These are phyloP conservation scores for Lavandula angustifolia DNA, from an alignment of 257 asterid species.

Conservation along the genomic window DNA sequence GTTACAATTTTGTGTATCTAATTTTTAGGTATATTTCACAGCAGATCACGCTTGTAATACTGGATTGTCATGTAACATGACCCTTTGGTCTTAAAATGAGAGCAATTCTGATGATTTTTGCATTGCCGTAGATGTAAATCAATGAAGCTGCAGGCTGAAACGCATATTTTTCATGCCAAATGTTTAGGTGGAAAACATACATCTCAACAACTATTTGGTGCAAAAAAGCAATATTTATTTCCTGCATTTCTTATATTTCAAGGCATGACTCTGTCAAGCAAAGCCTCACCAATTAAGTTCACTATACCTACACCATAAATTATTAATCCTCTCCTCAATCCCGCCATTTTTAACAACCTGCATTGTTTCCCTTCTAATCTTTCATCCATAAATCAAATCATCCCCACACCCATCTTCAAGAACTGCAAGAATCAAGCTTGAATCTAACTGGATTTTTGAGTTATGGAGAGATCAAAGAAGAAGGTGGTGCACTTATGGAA, in stretches of 20 bases:
- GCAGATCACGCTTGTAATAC: not conserved
- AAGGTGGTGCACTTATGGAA: constrained; percentile 64
- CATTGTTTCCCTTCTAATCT: constrained; percentile 8
- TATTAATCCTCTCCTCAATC: constrained; percentile 33
- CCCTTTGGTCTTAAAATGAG: too few species aligned
- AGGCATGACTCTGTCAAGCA: constrained; percentile 53
- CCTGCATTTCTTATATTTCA: constrained; percentile 57
- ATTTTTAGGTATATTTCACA: too few species aligned
- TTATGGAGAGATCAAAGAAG: constrained; percentile 74
- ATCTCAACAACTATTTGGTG: constrained; percentile 84
- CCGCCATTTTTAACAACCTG: constrained; percentile 34
- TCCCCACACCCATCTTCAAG: not conserved
- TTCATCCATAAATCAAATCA: not conserved
- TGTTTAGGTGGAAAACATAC: constrained; percentile 63
- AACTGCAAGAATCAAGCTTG: not conserved
- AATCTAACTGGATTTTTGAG: constrained; percentile 40
- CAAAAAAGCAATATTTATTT: constrained; percentile 31
- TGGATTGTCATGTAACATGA: not conserved
- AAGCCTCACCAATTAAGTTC: constrained; percentile 34
- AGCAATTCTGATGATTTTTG: not conserved
- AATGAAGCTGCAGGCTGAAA: not conserved
- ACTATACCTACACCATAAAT: constrained; percentile 20
- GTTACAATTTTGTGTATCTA: too few species aligned
- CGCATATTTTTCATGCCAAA: constrained; percentile 19
- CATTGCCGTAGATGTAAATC: not conserved